These are phyloP conservation scores for Fagopyrum tataricum DNA, from an alignment of 148 eudicot genomes.

Conservation along the genomic window DNA sequence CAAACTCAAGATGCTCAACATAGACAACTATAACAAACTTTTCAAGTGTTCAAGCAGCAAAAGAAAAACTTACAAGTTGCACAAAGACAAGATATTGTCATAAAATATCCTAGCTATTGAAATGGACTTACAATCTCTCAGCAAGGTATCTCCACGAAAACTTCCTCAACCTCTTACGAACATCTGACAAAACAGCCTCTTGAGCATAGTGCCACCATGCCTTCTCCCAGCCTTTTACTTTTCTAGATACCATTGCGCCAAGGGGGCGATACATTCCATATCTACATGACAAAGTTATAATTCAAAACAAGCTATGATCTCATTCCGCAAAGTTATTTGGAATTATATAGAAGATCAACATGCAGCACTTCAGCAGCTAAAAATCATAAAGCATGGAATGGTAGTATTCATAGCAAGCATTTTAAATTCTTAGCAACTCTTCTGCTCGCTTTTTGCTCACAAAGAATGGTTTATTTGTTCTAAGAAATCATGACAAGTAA, in stretches of 20 bases:
- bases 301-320: background rate
- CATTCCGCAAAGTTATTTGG: background rate
- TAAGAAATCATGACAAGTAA: background rate
- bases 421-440: background rate
- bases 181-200: constrained; percentile 69
- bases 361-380: background rate
- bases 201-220: constrained; percentile 96
- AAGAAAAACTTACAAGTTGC: background rate
- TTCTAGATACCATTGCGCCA: constrained; percentile 50
- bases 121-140: constrained; percentile 66
- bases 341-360: background rate
- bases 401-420: background rate
- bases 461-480: background rate
- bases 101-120: background rate
- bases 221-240: constrained; percentile 72
- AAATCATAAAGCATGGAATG: background rate
- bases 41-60: constrained; percentile 4
- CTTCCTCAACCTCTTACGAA: constrained; percentile 63
- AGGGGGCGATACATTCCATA: constrained; percentile 89
- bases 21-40: background rate
- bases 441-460: background rate
- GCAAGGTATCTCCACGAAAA: constrained; percentile 83
- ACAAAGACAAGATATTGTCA: background rate
- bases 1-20: background rate
- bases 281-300: constrained; percentile 26